Evolutionary conservation across 2,329 filamentous ascomycete genomes (phyloP).

Genomic region (Trichoderma aggressivum): DNA sequence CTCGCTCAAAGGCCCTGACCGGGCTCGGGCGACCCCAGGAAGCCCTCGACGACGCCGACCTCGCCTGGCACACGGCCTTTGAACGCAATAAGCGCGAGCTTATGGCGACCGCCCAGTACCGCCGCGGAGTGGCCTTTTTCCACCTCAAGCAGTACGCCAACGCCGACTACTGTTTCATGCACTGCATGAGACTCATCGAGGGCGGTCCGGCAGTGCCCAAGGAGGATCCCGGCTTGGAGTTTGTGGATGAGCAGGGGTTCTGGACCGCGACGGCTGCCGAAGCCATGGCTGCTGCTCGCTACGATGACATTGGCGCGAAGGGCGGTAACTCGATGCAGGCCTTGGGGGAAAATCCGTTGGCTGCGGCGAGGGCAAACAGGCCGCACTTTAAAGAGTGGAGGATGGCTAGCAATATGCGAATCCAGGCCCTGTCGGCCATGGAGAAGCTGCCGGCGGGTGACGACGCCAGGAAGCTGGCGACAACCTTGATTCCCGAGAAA

Average conservation of each 20-base stretch:
- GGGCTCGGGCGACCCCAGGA: conserved; percentile 57
- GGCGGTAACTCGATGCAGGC: background rate
- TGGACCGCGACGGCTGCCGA: conserved; percentile 42
- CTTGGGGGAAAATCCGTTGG: background rate
- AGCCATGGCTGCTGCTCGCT: conserved; percentile 29
- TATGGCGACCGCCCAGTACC: conserved; percentile 77
- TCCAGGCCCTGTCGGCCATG: conserved; percentile 46
- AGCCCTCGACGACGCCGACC: conserved; percentile 68
- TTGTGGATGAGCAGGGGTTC: conserved; percentile 44
- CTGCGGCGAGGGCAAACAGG: background rate
- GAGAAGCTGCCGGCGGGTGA: conserved; percentile 44
- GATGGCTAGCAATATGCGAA: conserved; percentile 44
- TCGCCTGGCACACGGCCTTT: conserved; percentile 58
- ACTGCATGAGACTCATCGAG: conserved; percentile 44
- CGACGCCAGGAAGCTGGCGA: conserved; percentile 45
- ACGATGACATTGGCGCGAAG: conserved; percentile 32
- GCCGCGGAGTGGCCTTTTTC: conserved; percentile 71
- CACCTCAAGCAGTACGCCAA: conserved; percentile 70
- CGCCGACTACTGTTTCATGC: conserved; percentile 66
- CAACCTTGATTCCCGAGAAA: conserved; percentile 31
- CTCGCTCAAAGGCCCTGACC: conserved; percentile 75
- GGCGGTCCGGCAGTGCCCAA: conserved; percentile 32
- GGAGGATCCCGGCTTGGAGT: conserved; percentile 29
- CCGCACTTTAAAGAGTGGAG: conserved; percentile 32
- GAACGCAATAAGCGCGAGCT: conserved; percentile 70